These are phyloP conservation scores for Thalassiosira ordinaria DNA, from an alignment of 352 stramenopile genomes.

Conservation along the genomic window DNA sequence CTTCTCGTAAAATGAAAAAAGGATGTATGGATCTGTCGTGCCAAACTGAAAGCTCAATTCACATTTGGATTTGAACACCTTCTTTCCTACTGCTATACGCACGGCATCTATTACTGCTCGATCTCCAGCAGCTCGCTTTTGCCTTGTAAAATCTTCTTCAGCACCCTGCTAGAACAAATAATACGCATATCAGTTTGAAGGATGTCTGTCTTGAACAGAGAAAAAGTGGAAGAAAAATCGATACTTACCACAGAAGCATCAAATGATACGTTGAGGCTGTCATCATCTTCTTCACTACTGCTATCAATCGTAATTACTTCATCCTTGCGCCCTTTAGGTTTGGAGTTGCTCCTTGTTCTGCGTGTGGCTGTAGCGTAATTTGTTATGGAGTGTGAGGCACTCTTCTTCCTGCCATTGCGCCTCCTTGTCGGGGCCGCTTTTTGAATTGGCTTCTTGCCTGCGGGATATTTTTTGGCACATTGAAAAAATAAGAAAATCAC, in stretches of 20 bases:
- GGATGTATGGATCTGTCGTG: constrained; percentile 50
- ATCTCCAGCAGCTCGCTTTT: constrained; percentile 39
- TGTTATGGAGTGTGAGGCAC: not conserved
- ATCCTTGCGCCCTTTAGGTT: constrained; percentile 6
- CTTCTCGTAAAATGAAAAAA: constrained; percentile 36
- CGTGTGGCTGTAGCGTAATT: not conserved
- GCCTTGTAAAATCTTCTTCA: not conserved
- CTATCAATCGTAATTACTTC: constrained; percentile 53
- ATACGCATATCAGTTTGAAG: constrained; percentile 2
- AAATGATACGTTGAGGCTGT: constrained; percentile 11
- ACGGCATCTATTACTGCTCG: constrained; percentile 48
- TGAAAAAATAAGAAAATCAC: too few relatives aligned
- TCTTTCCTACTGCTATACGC: constrained; percentile 60
- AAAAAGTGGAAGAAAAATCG: constrained; percentile 1
- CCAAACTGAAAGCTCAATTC: constrained; percentile 50
- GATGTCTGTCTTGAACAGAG: not conserved
- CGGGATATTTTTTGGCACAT: too few relatives aligned
- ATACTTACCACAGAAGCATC: constrained; percentile 1
- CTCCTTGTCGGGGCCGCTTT: not conserved
- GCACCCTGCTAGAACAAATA: constrained; percentile 9
- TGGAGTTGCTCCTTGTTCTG: constrained; percentile 16
- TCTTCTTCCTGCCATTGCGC: not conserved
- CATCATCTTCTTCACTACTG: constrained; percentile 39
- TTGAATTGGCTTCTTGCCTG: too few relatives aligned
- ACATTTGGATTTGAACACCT: constrained; percentile 60